A percentile compares a stretch with the other conserved stretches of the same genome.
Evolutionary conservation across 768 basidiomycete species (phyloP).

Genomic region (Trichaptum fuscoviolaceum): DNA sequence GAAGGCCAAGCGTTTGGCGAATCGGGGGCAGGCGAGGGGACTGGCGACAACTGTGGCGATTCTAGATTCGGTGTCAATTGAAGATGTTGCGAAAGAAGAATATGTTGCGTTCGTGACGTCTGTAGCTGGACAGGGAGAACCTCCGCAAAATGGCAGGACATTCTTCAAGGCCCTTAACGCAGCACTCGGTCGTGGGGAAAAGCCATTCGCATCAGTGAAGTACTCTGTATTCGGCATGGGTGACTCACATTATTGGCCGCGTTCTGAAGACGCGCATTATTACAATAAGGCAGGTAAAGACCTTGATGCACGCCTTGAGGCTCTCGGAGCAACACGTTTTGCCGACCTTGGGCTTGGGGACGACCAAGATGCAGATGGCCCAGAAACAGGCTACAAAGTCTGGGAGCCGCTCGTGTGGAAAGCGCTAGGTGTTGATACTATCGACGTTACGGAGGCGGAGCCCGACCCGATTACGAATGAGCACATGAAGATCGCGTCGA

Average conservation of each 20-base stretch:
- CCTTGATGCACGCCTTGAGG: conserved; percentile 71
- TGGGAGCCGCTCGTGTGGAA: conserved; percentile 97
- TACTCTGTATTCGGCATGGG: conserved; percentile 92
- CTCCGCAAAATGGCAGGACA: conserved; percentile 91
- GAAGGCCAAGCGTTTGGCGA: conserved; percentile 81
- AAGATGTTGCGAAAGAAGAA: conserved; percentile 66
- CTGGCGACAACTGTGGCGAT: conserved; percentile 69
- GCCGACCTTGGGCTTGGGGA: conserved; percentile 81
- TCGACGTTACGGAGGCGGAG: conserved; percentile 88
- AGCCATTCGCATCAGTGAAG: conserved; percentile 56
- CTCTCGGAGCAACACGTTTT: conserved; percentile 75
- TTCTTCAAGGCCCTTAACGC: conserved; percentile 84
- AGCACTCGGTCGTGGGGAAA: conserved; percentile 51
- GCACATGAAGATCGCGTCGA: conserved; percentile 96
- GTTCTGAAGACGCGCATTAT: conserved; percentile 93
- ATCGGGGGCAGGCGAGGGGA: conserved; percentile 80
- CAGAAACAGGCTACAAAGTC: conserved; percentile 92
- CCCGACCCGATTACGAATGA: conserved; percentile 98
- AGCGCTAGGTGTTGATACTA: conserved; percentile 81
- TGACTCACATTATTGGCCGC: conserved; percentile 99
- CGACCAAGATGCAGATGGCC: conserved; percentile 95
- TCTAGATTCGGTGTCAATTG: conserved; percentile 76
- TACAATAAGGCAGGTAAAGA: conserved; percentile 98
- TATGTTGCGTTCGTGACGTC: conserved; percentile 87
- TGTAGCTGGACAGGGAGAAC: conserved; percentile 94